These are phyloP conservation scores for Dipteronia dyeriana DNA, from an alignment of 345 rosid genomes.

Conservation along the genomic window DNA sequence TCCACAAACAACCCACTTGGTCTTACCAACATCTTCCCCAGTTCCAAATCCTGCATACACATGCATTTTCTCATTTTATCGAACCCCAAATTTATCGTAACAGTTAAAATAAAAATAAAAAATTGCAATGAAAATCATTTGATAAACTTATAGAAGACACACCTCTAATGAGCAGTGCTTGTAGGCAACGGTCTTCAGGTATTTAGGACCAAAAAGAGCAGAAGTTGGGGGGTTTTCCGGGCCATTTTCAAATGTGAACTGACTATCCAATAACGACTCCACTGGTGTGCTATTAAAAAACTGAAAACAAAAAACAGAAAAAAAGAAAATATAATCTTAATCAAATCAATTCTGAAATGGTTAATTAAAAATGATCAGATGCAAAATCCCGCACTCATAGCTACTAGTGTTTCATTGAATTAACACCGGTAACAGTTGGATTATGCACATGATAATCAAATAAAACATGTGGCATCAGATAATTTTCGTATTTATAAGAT, in stretches of 20 bases:
- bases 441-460: too few relatives aligned
- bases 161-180: slow-evolving; percentile 23
- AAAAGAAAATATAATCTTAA: not conserved
- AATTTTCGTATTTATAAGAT: too few relatives aligned
- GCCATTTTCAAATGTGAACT: slow-evolving; percentile 14
- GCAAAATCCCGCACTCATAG: too few relatives aligned
- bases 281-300: slow-evolving; percentile 15
- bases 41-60: slow-evolving; percentile 27
- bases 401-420: too few relatives aligned
- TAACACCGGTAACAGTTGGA: too few relatives aligned
- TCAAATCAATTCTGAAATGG: not conserved
- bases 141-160: too few relatives aligned
- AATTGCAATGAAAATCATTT: not conserved
- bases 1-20: slow-evolving; percentile 31
- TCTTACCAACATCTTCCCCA: slow-evolving; percentile 32
- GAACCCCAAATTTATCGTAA: too few relatives aligned
- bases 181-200: slow-evolving; percentile 9
- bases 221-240: slow-evolving; percentile 25
- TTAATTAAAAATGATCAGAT: too few relatives aligned
- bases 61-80: too few relatives aligned
- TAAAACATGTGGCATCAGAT: too few relatives aligned
- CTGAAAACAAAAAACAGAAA: not conserved
- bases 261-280: slow-evolving; percentile 18
- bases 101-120: too few relatives aligned
- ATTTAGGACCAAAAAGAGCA: slow-evolving; percentile 22